Evolutionary conservation across 306 rosid species (phyloP).

Genomic region (Corylus heterophylla): DNA sequence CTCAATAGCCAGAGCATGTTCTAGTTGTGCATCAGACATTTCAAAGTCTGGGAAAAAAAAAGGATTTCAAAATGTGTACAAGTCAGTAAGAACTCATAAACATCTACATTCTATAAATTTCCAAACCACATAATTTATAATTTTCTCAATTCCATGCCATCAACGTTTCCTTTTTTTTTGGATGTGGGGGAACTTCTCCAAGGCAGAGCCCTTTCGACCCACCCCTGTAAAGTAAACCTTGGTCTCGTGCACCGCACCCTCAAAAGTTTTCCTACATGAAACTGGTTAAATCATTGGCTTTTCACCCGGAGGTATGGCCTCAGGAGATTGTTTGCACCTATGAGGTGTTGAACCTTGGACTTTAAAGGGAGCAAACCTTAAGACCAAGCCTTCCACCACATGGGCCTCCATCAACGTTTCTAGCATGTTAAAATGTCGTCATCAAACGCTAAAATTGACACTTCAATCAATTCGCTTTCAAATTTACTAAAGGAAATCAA

Average conservation of each 20-base stretch:
- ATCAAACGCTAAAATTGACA: neutral
- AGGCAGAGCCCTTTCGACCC: too few species aligned
- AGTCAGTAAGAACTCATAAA: slow-evolving; percentile 6
- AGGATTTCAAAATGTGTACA: neutral
- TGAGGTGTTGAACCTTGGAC: too few species aligned
- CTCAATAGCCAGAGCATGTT: slow-evolving; percentile 84
- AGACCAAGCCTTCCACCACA: too few species aligned
- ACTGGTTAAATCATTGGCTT: too few species aligned
- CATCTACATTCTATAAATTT: neutral
- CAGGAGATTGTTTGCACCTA: too few species aligned
- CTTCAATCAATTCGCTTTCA: neutral
- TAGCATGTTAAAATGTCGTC: neutral
- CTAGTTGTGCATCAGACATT: slow-evolving; percentile 84
- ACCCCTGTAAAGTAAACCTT: too few species aligned
- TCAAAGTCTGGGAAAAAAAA: slow-evolving; percentile 54
- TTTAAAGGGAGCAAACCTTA: too few species aligned
- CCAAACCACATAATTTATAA: neutral
- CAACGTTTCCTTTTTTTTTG: neutral
- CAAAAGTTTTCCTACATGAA: too few species aligned
- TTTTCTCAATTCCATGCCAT: neutral
- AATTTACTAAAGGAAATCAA: neutral
- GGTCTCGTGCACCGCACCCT: too few species aligned
- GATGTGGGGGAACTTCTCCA: too few species aligned
- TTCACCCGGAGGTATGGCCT: too few species aligned
- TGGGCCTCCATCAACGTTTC: neutral